Evolutionary conservation across 2,329 filamentous ascomycete species (phyloP).

Genomic region (Aspergillus piperis): DNA sequence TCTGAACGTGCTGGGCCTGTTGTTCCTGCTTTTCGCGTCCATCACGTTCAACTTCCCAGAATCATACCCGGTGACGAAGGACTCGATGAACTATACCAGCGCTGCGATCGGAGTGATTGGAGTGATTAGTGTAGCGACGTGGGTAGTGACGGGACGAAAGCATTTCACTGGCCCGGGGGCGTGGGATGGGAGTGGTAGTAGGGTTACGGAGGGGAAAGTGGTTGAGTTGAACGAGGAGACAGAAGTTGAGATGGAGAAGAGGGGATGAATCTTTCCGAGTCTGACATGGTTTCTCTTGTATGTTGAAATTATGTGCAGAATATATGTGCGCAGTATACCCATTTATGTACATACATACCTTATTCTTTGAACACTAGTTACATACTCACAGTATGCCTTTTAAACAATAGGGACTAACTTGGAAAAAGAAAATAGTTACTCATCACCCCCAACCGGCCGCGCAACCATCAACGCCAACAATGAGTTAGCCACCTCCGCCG

Average conservation of each 20-base stretch:
- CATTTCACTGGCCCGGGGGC: conserved; percentile 52
- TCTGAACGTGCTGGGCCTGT: conserved; percentile 53
- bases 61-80: conserved; percentile 51
- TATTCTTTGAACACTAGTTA: too few relatives aligned
- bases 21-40: conserved; percentile 56
- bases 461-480: conserved; percentile 46
- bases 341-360: neutral
- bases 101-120: conserved; percentile 59
- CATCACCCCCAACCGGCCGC: conserved; percentile 6
- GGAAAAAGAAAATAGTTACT: neutral
- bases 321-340: neutral
- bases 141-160: conserved; percentile 54
- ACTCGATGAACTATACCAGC: conserved; percentile 62
- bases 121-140: conserved; percentile 53
- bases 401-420: too few relatives aligned
- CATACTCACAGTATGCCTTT: too few relatives aligned
- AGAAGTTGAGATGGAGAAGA: neutral
- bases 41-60: conserved; percentile 61
- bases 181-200: neutral
- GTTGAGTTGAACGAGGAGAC: neutral
- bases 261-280: neutral
- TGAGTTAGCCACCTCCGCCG: conserved; percentile 57
- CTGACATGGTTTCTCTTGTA: neutral
- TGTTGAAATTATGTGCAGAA: neutral
- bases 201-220: neutral